These are phyloP conservation scores for Solanum pinnatisectum DNA, from an alignment of 257 asterid species.

Conservation along the genomic window DNA sequence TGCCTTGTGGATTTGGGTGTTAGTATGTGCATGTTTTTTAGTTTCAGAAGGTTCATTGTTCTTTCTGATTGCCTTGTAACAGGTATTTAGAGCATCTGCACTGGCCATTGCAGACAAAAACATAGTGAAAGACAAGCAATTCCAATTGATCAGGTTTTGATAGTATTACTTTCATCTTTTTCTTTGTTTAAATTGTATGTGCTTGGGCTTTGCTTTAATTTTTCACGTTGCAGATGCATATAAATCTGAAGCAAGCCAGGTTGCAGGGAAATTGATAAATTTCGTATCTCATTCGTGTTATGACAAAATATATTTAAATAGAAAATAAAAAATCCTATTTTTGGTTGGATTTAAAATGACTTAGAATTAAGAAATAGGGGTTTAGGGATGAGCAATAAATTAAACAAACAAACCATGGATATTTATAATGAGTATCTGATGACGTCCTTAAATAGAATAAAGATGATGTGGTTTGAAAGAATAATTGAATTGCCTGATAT, in stretches of 20 bases:
- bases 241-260: background rate
- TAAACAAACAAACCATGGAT: background rate
- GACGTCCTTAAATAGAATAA: background rate
- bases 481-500: background rate
- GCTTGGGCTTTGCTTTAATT: background rate
- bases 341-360: background rate
- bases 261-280: background rate
- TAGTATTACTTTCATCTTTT: background rate
- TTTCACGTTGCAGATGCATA: background rate
- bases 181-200: background rate
- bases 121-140: conserved; percentile 79
- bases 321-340: background rate
- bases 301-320: background rate
- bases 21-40: background rate
- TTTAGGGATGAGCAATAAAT: background rate
- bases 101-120: conserved; percentile 71
- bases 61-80: conserved; percentile 4
- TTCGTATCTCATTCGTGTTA: background rate
- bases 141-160: conserved; percentile 82
- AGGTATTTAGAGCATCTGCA: conserved; percentile 81
- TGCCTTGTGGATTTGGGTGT: background rate
- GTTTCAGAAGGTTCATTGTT: background rate
- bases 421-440: background rate
- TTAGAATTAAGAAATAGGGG: background rate
- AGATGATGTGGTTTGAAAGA: background rate